Percentiles rank a stretch among this genome's conserved stretches.
Evolutionary conservation across 495 filamentous ascomycete genomes (phyloP).

Genomic region (Jackrogersella multiformis): DNA sequence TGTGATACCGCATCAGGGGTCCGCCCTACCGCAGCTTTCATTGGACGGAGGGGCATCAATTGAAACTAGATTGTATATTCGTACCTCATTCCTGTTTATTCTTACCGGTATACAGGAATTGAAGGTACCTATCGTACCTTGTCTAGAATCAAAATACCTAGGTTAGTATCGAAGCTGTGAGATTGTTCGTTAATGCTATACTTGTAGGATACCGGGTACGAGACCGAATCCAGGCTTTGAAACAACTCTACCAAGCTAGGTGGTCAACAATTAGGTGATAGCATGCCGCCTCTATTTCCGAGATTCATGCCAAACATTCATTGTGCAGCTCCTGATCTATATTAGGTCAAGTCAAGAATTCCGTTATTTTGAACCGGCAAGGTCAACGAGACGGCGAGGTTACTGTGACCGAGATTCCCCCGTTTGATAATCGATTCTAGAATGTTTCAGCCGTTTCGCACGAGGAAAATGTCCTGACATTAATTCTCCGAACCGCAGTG

Average conservation of each 20-base stretch:
- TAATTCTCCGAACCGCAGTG: constrained; percentile 28
- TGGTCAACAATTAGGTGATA: not conserved
- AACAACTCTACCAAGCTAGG: too few relatives aligned
- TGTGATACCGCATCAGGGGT: constrained; percentile 11
- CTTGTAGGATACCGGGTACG: not conserved
- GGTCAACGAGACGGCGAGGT: not conserved
- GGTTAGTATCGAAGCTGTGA: too few relatives aligned
- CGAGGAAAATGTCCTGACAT: not conserved
- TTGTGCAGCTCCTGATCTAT: not conserved
- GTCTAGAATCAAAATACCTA: not conserved
- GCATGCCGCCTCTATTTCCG: not conserved
- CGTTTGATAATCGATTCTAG: constrained; percentile 23
- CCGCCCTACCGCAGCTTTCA: not conserved
- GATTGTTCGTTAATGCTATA: not conserved
- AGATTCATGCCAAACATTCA: not conserved
- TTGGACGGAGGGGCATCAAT: constrained; percentile 6
- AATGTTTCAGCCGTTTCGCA: constrained; percentile 31
- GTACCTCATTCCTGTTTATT: not conserved
- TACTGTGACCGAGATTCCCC: not conserved
- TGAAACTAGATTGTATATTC: not conserved
- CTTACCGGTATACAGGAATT: too few relatives aligned
- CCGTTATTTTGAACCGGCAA: not conserved
- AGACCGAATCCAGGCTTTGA: not conserved
- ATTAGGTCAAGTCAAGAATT: not conserved
- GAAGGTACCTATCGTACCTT: too few relatives aligned